Base-by-base conservation (phyloP, 352 stramenopile genomes). In the Pythium rishiriense region DNA sequence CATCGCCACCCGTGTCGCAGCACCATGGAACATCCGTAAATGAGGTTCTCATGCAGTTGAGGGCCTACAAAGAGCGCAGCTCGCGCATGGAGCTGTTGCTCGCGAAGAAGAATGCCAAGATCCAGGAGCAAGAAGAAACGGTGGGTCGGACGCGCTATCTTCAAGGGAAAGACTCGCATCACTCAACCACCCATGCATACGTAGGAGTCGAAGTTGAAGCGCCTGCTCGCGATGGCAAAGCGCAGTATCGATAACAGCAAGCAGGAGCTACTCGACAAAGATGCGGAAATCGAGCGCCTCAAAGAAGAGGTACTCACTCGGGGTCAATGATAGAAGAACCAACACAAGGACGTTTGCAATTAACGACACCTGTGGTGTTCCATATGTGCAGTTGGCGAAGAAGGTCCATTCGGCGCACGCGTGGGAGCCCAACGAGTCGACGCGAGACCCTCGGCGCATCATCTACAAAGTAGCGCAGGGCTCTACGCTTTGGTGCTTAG, bases 181-280 rank as follows among this genome's bases (percentile, higher is more conserved):
- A 26, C 19, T 42, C 2, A 43, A 47, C 14, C 33, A 29, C 11
- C 2, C 12, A 15, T 5, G 24, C 10, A 10, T 17, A 17, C 25
- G 35, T 52, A 93, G 80, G 85, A 96, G 55, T 68, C 68, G 26
- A 96, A 93, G 57, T 49, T 96, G 43, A 96, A 94, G 75, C 78
- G 87, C 5, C 58, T 96, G 57, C 66, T 96, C 33, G 83, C 84
- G 12, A 86, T 93, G 81, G 87, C 87, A n/a, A 96, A 96, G 65
- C 81, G 87, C 42, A 96, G 87, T 62, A 93, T 96, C 58, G 87
- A 96, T 60, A 96, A 93, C 68, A 96, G 85, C 65, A 93, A 94
- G 56, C 80, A 90, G 58, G 84, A 94, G 31, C 58, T 94, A 28
- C 54, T 69, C 1, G 82, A 91, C 35, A 93, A 92, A 45, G 83